Percentiles rank a stretch among this genome's conserved stretches.
Conservation (phyloP, 345 rosid genomes). For the Euclidium syriacum region DNA sequence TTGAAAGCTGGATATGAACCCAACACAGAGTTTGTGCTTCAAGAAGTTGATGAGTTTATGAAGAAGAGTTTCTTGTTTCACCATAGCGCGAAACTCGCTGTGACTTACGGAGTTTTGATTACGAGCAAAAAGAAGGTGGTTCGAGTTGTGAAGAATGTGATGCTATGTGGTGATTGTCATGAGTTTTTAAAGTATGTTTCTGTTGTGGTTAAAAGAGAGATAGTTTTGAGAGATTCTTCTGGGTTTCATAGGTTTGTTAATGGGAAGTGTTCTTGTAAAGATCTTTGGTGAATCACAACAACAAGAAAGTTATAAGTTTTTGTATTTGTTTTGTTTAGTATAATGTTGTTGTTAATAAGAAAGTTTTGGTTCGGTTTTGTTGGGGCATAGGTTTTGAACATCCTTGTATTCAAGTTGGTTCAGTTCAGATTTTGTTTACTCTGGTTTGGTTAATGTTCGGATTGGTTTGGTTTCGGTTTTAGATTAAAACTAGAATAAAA, state of each 20-base stretch:
- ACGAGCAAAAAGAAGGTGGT: slow-evolving; percentile 44
- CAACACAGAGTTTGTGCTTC: slow-evolving; percentile 81
- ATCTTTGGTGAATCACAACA: slow-evolving; percentile 45
- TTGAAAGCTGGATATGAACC: slow-evolving; percentile 67
- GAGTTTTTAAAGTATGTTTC: slow-evolving; percentile 58
- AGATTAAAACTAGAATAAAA: too few species aligned
- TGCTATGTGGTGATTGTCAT: slow-evolving; percentile 82
- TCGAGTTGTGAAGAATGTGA: slow-evolving; percentile 62
- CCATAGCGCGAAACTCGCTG: slow-evolving; percentile 87
- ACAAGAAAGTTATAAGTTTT: background rate
- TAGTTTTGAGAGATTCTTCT: slow-evolving; percentile 65
- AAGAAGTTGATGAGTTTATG: slow-evolving; percentile 80
- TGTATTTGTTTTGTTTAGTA: background rate
- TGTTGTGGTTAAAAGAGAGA: slow-evolving; percentile 48
- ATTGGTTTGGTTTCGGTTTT: too few species aligned
- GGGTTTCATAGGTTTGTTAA: slow-evolving; percentile 72
- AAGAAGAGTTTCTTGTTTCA: slow-evolving; percentile 73
- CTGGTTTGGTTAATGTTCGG: too few species aligned
- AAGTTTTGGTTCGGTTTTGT: background rate
- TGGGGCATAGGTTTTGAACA: too few species aligned
- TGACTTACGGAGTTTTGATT: slow-evolving; percentile 72
- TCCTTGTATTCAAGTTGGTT: too few species aligned
- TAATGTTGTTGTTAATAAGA: background rate
- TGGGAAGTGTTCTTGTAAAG: slow-evolving; percentile 74
- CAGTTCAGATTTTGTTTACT: too few species aligned